Percentiles rank a stretch among this genome's conserved stretches.
Conservation (phyloP, 176 grass and related monocot genomes). For the Rhynchospora pubera region DNA sequence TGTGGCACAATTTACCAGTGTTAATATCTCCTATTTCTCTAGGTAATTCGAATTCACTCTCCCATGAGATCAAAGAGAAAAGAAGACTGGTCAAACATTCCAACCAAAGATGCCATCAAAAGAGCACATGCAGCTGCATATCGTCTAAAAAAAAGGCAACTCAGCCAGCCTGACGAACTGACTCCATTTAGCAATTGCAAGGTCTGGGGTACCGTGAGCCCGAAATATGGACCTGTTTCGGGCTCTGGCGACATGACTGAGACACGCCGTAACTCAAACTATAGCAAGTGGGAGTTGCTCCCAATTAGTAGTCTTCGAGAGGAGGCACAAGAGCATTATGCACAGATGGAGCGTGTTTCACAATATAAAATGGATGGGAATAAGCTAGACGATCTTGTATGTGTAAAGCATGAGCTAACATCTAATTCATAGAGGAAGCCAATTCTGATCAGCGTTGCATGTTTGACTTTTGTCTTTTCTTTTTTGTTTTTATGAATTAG, state of each 20-base stretch:
- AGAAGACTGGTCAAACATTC: constrained; percentile 79
- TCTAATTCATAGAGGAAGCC: constrained; percentile 15
- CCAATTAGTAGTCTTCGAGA: constrained; percentile 49
- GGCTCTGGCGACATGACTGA: constrained; percentile 69
- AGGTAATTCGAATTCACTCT: constrained; percentile 90
- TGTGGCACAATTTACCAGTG: background rate
- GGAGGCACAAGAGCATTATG: constrained; percentile 80
- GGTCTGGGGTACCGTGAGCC: constrained; percentile 67
- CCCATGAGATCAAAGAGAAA: constrained; percentile 82
- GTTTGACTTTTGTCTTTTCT: background rate
- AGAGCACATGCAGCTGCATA: constrained; percentile 57
- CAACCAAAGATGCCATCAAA: constrained; percentile 65
- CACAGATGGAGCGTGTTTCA: constrained; percentile 52
- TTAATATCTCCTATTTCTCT: background rate
- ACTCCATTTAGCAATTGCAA: constrained; percentile 85
- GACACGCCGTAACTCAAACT: constrained; percentile 54
- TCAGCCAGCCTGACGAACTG: constrained; percentile 30
- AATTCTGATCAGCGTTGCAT: background rate
- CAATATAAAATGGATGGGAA: constrained; percentile 98
- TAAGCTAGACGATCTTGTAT: constrained; percentile 90
- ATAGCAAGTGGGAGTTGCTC: constrained; percentile 83
- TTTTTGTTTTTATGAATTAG: background rate
- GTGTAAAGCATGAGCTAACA: constrained; percentile 58
- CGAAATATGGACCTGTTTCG: constrained; percentile 56
- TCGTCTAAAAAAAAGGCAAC: constrained; percentile 46